phyloP scores from a whole-genome alignment of 2,329 filamentous ascomycete species.

The Aspergillus calidoustus region DNA sequence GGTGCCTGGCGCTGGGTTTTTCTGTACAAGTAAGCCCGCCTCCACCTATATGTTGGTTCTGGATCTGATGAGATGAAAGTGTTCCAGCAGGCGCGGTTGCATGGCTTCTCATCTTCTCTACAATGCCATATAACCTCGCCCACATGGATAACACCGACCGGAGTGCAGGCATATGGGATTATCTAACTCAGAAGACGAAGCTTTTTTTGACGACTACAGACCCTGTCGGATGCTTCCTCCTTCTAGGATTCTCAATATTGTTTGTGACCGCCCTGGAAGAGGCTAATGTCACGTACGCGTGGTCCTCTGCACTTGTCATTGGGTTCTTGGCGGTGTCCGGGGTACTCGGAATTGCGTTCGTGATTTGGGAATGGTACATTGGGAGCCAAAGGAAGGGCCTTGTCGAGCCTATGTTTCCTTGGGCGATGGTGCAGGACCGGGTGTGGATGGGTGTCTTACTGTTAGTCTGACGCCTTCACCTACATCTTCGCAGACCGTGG shows the following conservation, averaged over 20 bases:
- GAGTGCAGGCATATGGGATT: background rate
- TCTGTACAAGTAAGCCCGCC: constrained; percentile 60
- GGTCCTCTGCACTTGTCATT: constrained; percentile 59
- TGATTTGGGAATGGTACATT: constrained; percentile 17
- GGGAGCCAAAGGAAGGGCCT: background rate
- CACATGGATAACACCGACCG: background rate
- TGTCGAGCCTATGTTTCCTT: constrained; percentile 25
- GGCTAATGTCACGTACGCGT: constrained; percentile 57
- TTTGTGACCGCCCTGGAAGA: constrained; percentile 56
- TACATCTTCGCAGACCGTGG: constrained; percentile 13
- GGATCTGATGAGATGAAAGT: background rate
- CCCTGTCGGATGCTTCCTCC: constrained; percentile 56
- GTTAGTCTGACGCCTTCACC: constrained; percentile 3
- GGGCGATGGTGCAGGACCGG: constrained; percentile 1
- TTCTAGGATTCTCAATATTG: constrained; percentile 58
- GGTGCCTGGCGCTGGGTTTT: constrained; percentile 65
- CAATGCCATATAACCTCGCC: background rate
- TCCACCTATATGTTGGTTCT: background rate
- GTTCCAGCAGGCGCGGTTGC: constrained; percentile 21
- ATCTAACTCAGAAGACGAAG: background rate
- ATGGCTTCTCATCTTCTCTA: background rate
- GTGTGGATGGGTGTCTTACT: background rate
- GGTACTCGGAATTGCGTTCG: background rate
- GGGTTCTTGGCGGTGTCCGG: constrained; percentile 46
- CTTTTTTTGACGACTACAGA: constrained; percentile 44